phyloP scores from a whole-genome alignment of 202 grass and related monocot species.

The Setaria viridis region DNA sequence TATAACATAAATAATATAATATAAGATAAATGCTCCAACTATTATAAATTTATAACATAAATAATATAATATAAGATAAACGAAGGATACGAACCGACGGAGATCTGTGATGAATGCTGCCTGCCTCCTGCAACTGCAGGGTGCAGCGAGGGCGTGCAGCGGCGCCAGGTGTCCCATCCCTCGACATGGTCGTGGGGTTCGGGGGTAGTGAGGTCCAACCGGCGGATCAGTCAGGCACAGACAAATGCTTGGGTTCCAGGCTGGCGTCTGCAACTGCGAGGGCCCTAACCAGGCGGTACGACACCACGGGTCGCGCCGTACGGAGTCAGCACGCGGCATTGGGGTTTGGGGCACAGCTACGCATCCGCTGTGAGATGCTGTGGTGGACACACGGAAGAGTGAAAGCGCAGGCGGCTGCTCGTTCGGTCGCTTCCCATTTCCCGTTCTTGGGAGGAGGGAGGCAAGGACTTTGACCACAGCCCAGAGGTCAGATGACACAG shows the following conservation, averaged over 20 bases:
- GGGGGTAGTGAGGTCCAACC: slow-evolving; percentile 28
- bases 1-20: too few species aligned
- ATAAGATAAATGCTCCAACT: too few species aligned
- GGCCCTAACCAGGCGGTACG: not conserved
- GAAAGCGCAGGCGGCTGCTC: not conserved
- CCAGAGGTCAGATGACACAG: not conserved
- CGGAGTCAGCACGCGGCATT: not conserved
- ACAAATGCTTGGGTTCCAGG: slow-evolving; percentile 32
- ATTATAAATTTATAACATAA: too few species aligned
- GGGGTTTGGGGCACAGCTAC: slow-evolving; percentile 26
- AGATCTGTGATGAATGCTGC: too few species aligned
- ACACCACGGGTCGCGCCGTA: not conserved
- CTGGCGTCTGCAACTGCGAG: slow-evolving; percentile 28
- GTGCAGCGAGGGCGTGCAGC: not conserved
- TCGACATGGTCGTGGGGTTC: not conserved
- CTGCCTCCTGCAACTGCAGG: too few species aligned
- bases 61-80: too few species aligned
- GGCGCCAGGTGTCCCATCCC: slow-evolving; percentile 41
- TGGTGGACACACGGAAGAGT: too few species aligned
- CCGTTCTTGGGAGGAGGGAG: slow-evolving; percentile 13
- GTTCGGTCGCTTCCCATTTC: not conserved
- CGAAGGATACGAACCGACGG: too few species aligned
- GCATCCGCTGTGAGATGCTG: not conserved
- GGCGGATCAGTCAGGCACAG: not conserved
- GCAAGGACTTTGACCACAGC: slow-evolving; percentile 10